These are phyloP conservation scores for Salvia miltiorrhiza DNA, from an alignment of 257 asterid species.

Conservation along the genomic window DNA sequence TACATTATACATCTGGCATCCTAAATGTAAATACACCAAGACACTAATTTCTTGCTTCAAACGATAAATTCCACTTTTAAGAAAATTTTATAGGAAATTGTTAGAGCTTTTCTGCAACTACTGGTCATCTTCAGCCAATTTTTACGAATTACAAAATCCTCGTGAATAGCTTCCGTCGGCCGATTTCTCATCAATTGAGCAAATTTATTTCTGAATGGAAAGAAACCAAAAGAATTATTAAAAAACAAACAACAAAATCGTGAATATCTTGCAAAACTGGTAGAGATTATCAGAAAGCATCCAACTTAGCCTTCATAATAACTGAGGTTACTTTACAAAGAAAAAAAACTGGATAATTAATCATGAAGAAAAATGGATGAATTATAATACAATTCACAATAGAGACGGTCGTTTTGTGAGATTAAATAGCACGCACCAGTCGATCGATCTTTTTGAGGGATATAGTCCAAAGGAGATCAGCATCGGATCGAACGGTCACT, in stretches of 20 bases:
- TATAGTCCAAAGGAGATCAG: slow-evolving; percentile 90
- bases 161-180: too few species aligned
- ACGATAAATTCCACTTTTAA: too few species aligned
- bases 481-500: slow-evolving; percentile 73
- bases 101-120: too few species aligned
- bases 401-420: neutral
- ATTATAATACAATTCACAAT: neutral
- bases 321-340: neutral
- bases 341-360: neutral
- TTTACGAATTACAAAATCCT: too few species aligned
- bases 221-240: neutral
- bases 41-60: too few species aligned
- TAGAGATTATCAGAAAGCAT: neutral
- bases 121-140: too few species aligned
- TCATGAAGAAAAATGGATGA: slow-evolving; percentile 13
- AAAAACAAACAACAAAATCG: neutral
- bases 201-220: neutral
- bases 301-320: neutral
- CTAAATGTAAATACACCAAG: neutral
- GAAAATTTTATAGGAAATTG: too few species aligned
- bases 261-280: too few species aligned
- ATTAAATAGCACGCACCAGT: slow-evolving; percentile 1
- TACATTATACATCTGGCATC: neutral
- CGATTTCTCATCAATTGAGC: neutral
- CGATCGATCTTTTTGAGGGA: slow-evolving; percentile 50